phyloP scores from a whole-genome alignment of 768 basidiomycete genomes.

The Nidularia pulvinata region DNA sequence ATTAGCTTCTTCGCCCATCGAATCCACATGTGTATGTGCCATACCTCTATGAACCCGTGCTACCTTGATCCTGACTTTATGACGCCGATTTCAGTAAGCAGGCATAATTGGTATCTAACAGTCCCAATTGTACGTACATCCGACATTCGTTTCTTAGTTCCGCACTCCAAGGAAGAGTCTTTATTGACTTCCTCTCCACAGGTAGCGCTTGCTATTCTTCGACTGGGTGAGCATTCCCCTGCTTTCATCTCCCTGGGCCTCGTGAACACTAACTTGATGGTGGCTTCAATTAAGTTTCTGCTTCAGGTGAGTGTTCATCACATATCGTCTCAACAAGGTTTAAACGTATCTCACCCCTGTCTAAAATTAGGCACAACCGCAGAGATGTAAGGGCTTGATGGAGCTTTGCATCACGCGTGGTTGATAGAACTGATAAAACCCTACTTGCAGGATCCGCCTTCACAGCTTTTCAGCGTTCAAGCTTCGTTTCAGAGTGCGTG shows the following conservation, averaged over 20 bases:
- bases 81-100: conserved; percentile 24
- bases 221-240: conserved; percentile 13
- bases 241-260: background rate
- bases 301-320: conserved; percentile 1
- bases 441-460: conserved; percentile 27
- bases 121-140: background rate
- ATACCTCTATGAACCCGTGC: background rate
- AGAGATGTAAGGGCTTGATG: conserved; percentile 17
- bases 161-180: too few species aligned
- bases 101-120: conserved; percentile 27
- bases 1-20: conserved; percentile 35
- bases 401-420: too few species aligned
- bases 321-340: too few species aligned
- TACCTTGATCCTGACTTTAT: background rate
- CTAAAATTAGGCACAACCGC: conserved; percentile 21
- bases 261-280: background rate
- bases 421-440: too few species aligned
- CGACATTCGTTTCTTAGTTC: background rate
- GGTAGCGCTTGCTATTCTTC: conserved; percentile 23
- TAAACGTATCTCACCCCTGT: background rate
- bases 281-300: conserved; percentile 1
- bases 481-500: background rate
- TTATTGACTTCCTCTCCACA: conserved; percentile 1
- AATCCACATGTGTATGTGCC: conserved; percentile 34
- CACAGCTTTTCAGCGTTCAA: conserved; percentile 17